Evolutionary conservation across 106 monocot genomes (phyloP), one percentile per base, ranked within the genome.

Genomic region (Iris macrosiphon): DNA sequence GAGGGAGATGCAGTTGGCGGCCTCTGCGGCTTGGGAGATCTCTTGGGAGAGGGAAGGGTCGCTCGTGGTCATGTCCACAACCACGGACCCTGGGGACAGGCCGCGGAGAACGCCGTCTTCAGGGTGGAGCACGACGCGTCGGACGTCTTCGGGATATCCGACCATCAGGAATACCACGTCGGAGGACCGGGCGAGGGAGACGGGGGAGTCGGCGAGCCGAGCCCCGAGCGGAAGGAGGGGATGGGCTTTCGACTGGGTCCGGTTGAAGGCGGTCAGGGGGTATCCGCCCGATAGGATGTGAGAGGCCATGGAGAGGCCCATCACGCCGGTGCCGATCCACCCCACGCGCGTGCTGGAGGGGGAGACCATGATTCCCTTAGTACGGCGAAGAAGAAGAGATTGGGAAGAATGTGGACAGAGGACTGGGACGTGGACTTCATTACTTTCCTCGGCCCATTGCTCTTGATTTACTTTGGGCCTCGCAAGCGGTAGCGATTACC

Each of bases 11-110:
- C 83, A 74, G 18, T 50, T 54, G 9, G 25, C 40, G 6, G 83
- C 23, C 8, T 31, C 20, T 17, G 84, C 81, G 11, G 71, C 49
- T 20, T 41, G 62, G 46, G 57, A 25, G 52, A 96, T 75, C 76
- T 96, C 89, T n/a, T 31, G 47, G n/a, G 95, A 76, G 37, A 96
- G 85, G 59, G 73, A 23, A 29, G 89, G 95, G 49, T 89, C 95
- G 49, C 67, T 67, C 51, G 95, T 96, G 49, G 95, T 85, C 85
- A 96, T 96, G 74, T 96, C 85, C 35, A 96, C 82, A 35, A 96
- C 47, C 48, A 85, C 49, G 9, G 74, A 73, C 7, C 85, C 82
- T 0, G 85, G 63, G 31, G 73, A 21, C 20, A 85, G 64, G 45
- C 74, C 73, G 4, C 63, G 21, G 24, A 96, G 68, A 49, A 70